Evolutionary conservation across 2,329 filamentous ascomycete species (phyloP), one percentile per base, ranked within the genome.

Genomic region (Aspergillaceae sp.): DNA sequence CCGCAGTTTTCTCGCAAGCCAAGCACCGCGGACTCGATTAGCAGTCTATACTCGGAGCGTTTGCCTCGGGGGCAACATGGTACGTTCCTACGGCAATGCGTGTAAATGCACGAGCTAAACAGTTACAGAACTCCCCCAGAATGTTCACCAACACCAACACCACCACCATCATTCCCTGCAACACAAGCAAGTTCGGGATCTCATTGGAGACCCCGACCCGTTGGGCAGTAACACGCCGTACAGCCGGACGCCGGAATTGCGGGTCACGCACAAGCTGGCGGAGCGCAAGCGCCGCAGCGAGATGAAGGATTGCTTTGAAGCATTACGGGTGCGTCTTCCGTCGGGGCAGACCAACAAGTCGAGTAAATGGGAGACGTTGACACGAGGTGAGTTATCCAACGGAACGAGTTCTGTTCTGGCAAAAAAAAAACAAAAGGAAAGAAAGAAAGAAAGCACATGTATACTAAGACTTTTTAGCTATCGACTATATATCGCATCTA

Each of bases 271-370:
- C 50, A 75, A 75, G 49, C 55, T 75, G 28, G 72, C 72, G 10
- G 72, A 75, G 60, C 65, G 72, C 10, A 75, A 75, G 55, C 70
- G 72, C 34, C 70, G 72, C 40, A 74, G 72, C 46, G 72, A 75
- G 51, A 75, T 75, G 72, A 75, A 75, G 49, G 71, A 74, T 53
- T 72, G 72, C 42, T 75, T 75, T 49, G 72, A 75, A 53, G 58
- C 64, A 19, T 55, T 75, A 38, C 65, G 72, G 29, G 55, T 64
- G 34, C 67, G 69, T 29, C 61, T 75, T 1, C 72, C 72, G 3
- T 61, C 68, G 10, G 66, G 59, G 45, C 71, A 73, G 51, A 72
- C 69, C 50, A 74, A 72, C 56, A 75, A 75, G 51, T 74, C 72
- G 5, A 74, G 72, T 57, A 75, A 75, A 60, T 74, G 72, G 72